These are phyloP conservation scores for Termitomyces bulborhizus DNA, from an alignment of 768 basidiomycete species.

Conservation along the genomic window DNA sequence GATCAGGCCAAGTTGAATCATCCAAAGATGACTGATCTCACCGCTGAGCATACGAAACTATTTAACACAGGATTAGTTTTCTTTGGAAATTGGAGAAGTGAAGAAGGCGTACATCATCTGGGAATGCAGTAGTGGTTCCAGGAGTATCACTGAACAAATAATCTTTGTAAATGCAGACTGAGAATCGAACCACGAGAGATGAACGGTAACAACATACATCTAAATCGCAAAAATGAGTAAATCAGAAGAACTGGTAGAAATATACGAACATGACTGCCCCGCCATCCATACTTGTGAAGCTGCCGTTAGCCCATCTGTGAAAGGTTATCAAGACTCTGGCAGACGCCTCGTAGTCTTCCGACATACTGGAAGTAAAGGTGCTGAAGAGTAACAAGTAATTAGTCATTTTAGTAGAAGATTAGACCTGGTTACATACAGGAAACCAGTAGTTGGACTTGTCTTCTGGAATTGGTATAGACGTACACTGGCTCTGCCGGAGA, in stretches of 20 bases:
- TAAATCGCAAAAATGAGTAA: constrained; percentile 9
- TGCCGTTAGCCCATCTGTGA: constrained; percentile 40
- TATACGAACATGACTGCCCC: constrained; percentile 38
- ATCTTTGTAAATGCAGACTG: constrained; percentile 23
- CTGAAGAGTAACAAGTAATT: constrained; percentile 19
- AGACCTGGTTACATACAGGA: constrained; percentile 27
- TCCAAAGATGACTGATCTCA: constrained; percentile 9
- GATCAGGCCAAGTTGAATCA: background rate
- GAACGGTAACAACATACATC: constrained; percentile 19
- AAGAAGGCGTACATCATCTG: constrained; percentile 38
- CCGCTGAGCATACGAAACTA: constrained; percentile 53
- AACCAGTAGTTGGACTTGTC: constrained; percentile 52
- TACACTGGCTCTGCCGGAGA: constrained; percentile 42
- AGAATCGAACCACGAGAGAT: background rate
- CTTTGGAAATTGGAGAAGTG: background rate
- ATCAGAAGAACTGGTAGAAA: background rate
- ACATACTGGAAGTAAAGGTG: constrained; percentile 46
- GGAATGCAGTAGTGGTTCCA: constrained; percentile 45
- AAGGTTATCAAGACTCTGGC: background rate
- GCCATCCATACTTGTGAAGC: constrained; percentile 35
- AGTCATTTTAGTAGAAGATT: background rate
- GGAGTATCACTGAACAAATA: constrained; percentile 42
- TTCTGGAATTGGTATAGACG: constrained; percentile 46
- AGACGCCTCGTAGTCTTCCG: background rate
- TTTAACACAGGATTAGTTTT: constrained; percentile 3